A percentile compares a stretch with the other conserved stretches of the same genome.
Conservation (phyloP, 805 yeast genomes). For the Candida nemodendra region DNA sequence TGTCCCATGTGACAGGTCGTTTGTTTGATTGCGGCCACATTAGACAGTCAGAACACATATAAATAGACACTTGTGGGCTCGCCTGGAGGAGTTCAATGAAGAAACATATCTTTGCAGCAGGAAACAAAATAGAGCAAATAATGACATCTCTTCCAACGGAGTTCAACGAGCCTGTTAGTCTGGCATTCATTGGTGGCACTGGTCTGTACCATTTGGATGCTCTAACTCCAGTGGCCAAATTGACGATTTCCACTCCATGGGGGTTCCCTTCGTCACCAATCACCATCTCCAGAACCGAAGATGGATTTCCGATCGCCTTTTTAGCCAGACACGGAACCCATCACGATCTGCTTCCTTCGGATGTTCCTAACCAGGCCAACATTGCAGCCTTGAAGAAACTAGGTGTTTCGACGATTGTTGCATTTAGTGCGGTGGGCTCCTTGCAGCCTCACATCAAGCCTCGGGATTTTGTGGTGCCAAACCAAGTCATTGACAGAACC, state of each 20-base stretch:
- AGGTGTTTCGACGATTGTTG: conserved; percentile 85
- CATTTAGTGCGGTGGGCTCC: conserved; percentile 96
- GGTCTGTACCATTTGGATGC: conserved; percentile 90
- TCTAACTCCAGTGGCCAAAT: conserved; percentile 78
- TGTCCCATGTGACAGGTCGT: no score
- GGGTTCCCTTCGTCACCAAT: conserved; percentile 94
- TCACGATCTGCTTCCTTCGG: conserved; percentile 87
- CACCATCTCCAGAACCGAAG: conserved; percentile 75
- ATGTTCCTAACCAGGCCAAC: conserved; percentile 91
- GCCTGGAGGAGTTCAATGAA: no score
- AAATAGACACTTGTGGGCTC: no score
- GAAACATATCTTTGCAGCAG: conserved; percentile 6
- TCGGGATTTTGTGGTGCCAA: conserved; percentile 94
- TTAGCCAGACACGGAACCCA: conserved; percentile 91
- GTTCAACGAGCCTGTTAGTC: conserved; percentile 63
- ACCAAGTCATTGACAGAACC: conserved; percentile 94
- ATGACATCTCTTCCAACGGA: conserved; percentile 22
- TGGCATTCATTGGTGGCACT: conserved; percentile 96
- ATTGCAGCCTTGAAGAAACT: conserved; percentile 90
- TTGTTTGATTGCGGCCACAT: no score
- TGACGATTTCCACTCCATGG: conserved; percentile 92
- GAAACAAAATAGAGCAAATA: conserved; percentile 1
- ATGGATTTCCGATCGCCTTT: conserved; percentile 87
- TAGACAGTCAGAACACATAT: no score
- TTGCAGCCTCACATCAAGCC: conserved; percentile 86